Evolutionary conservation across 768 basidiomycete genomes (phyloP), one percentile per base, ranked within the genome.

Genomic region (Xerocomus brunneocitrinus): DNA sequence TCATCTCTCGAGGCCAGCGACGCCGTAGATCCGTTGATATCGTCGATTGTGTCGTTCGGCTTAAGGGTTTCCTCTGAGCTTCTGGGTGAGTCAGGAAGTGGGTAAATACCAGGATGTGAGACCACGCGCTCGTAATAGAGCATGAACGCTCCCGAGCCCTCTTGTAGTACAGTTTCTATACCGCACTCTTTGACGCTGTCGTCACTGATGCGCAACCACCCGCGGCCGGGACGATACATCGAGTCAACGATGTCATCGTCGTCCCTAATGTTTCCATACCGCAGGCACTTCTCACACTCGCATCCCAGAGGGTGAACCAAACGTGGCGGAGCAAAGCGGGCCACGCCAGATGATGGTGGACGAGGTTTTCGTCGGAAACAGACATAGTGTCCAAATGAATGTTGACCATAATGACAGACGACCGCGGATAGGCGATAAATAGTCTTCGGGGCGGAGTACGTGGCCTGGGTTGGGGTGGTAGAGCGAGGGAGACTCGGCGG

Each of bases 321-420:
- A 58, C 67, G 68, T 53, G 76, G 72, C 31, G 75, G 69, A 25
- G 63, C 62, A 59, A 70, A 71, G 54, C 76, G 79, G 54, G 69
- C 72, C 12, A 67, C 50, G 2, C 73, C 73, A 24, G 70, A 60
- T 3, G 71, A 61, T 14, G 71, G 64, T 38, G 75, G 76, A 35
- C 78, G 77, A 0, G 94, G 94, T 69, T 87, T 90, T 44, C 95
- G 78, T 14, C 97, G 80, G 66, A 85, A 95, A 60, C 89, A 92
- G 58, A 98, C 82, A 66, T 95, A 99, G 66, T 99, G 95, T 5
- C 95, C 95, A 65, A 89, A 95, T 4, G 87, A 87, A 64, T 97
- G 94, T 50, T 85, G 83, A 13, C 95, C 95, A 65, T 85, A 95
- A 69, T 98, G 95, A 61, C 92, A 92, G 14, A 98, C 93, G 30